Evolutionary conservation across 2,329 filamentous ascomycete species (phyloP).

Genomic region (Penicillium sp.): DNA sequence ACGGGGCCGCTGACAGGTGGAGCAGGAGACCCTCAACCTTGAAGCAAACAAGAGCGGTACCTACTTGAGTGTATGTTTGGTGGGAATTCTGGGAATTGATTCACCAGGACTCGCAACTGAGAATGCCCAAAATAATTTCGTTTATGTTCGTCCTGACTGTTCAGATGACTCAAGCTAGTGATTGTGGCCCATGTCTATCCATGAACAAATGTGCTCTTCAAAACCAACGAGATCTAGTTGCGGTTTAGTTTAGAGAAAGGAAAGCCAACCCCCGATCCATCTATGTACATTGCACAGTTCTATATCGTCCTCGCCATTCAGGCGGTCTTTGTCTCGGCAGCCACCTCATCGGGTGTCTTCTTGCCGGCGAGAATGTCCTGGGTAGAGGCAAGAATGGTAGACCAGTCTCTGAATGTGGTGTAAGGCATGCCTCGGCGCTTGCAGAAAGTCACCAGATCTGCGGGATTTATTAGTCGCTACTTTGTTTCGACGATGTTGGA

Average conservation of each 20-base stretch:
- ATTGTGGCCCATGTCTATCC: too few relatives aligned
- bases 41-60: too few relatives aligned
- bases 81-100: too few relatives aligned
- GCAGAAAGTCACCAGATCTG: constrained; percentile 83
- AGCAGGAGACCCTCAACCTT: neutral
- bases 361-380: constrained; percentile 72
- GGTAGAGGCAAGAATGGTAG: constrained; percentile 67
- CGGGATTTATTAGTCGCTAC: constrained; percentile 10
- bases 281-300: neutral
- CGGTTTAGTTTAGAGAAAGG: too few relatives aligned
- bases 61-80: too few relatives aligned
- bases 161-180: too few relatives aligned
- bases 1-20: neutral
- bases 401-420: constrained; percentile 80
- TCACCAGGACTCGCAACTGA: too few relatives aligned
- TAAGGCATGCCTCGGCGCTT: constrained; percentile 79
- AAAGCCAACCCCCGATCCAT: too few relatives aligned
- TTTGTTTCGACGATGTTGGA: neutral
- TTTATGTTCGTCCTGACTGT: too few relatives aligned
- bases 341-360: constrained; percentile 63
- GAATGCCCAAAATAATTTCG: too few relatives aligned
- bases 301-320: constrained; percentile 8
- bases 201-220: too few relatives aligned
- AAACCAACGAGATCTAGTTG: too few relatives aligned
- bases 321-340: constrained; percentile 29